Evolutionary conservation across 2,329 filamentous ascomycete genomes (phyloP).

Genomic region (Dactylonectria estremocensis): DNA sequence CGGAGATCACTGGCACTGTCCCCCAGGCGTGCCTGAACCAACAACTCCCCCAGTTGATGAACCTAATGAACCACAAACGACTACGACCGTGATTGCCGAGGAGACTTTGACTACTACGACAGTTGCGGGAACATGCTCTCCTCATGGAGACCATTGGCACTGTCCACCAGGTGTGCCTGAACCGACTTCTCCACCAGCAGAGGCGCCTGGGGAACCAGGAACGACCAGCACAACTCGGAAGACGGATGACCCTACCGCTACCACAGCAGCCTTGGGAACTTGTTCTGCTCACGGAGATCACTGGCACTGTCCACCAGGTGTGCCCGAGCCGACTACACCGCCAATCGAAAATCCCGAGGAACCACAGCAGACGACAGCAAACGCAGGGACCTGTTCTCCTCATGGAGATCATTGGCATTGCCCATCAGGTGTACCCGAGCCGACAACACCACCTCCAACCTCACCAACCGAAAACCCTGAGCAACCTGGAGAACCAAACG

Average conservation of each 20-base stretch:
- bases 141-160: constrained; percentile 23
- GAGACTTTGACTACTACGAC: not conserved
- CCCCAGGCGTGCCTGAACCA: too few species aligned
- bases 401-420: constrained; percentile 28
- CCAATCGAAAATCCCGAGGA: not conserved
- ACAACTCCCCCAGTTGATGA: not conserved
- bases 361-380: not conserved
- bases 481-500: not conserved
- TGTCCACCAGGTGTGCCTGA: not conserved
- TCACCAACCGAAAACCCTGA: not conserved
- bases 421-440: not conserved
- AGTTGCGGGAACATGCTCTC: constrained; percentile 9
- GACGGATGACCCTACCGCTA: not conserved
- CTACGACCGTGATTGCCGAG: not conserved
- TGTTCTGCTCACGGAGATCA: constrained; percentile 29
- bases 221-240: not conserved
- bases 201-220: not conserved
- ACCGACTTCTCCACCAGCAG: not conserved
- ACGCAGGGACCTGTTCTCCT: constrained; percentile 16
- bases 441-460: not conserved
- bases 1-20: constrained; percentile 1
- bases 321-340: not conserved
- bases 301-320: not conserved
- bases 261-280: not conserved
- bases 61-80: not conserved